These are phyloP conservation scores for Diaporthe longicolla DNA, from an alignment of 2,329 filamentous ascomycete genomes.

Conservation along the genomic window DNA sequence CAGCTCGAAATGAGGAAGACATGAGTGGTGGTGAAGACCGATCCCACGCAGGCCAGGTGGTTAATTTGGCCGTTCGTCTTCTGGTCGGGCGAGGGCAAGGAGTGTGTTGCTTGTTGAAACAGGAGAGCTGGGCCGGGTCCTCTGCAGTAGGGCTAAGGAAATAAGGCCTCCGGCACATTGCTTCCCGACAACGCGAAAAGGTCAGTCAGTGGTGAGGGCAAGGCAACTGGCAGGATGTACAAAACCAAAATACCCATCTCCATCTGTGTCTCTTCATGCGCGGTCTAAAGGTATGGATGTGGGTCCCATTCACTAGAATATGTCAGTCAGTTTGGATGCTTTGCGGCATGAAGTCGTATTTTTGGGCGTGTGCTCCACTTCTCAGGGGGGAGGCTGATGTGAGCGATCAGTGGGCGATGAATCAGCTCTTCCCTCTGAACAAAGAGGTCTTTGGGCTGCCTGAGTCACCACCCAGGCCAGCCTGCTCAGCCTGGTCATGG, in stretches of 20 bases:
- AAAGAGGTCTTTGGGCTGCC: not conserved
- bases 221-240: constrained; percentile 13
- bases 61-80: not conserved
- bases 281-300: not conserved
- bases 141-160: not conserved
- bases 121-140: constrained; percentile 5
- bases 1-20: constrained; percentile 26
- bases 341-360: constrained; percentile 1
- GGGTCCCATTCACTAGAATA: too few species aligned
- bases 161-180: not conserved
- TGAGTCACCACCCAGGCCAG: constrained; percentile 20
- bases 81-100: not conserved
- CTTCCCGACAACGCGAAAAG: not conserved
- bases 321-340: not conserved
- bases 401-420: constrained; percentile 3
- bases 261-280: not conserved
- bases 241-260: constrained; percentile 41
- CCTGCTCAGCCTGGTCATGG: constrained; percentile 18
- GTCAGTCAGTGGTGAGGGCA: not conserved
- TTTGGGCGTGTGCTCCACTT: constrained; percentile 5
- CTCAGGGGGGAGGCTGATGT: constrained; percentile 13
- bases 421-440: not conserved
- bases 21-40: not conserved
- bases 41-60: not conserved
- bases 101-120: not conserved